phyloP scores from a whole-genome alignment of 2,329 filamentous ascomycete genomes.

The Exophiala viscosa region DNA sequence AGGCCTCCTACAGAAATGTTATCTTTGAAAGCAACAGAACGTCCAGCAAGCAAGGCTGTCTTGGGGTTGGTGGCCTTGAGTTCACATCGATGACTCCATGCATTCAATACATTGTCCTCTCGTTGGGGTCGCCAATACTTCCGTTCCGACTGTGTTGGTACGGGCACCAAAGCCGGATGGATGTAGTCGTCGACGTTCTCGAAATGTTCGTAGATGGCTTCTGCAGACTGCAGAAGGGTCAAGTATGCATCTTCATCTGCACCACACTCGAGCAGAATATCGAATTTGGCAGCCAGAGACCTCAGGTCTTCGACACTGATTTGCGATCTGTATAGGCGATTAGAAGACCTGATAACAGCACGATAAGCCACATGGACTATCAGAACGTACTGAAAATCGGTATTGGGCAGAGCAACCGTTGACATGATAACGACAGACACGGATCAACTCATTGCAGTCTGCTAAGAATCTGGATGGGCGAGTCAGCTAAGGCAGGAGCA shows the following conservation, averaged over 20 bases:
- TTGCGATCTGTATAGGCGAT: neutral
- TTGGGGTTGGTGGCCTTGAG: slow-evolving; percentile 27
- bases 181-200: slow-evolving; percentile 34
- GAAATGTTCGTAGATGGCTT: slow-evolving; percentile 27
- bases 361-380: neutral
- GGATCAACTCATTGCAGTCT: neutral
- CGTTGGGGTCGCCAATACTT: slow-evolving; percentile 18
- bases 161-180: slow-evolving; percentile 32
- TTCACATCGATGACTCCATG: slow-evolving; percentile 37
- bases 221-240: slow-evolving; percentile 25
- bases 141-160: slow-evolving; percentile 8
- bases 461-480: neutral
- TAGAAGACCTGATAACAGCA: neutral
- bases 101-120: slow-evolving; percentile 39
- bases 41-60: slow-evolving; percentile 36
- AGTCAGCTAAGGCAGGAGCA: no score
- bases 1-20: slow-evolving; percentile 54
- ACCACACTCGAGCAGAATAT: slow-evolving; percentile 3
- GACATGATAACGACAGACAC: neutral
- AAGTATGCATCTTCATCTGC: slow-evolving; percentile 21
- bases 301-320: slow-evolving; percentile 3
- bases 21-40: slow-evolving; percentile 52
- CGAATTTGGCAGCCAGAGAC: slow-evolving; percentile 6
- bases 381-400: slow-evolving; percentile 1
- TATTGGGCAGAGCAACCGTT: slow-evolving; percentile 5